Base-by-base conservation (phyloP, 164 flowering plant species). In the Protea cynaroides region DNA sequence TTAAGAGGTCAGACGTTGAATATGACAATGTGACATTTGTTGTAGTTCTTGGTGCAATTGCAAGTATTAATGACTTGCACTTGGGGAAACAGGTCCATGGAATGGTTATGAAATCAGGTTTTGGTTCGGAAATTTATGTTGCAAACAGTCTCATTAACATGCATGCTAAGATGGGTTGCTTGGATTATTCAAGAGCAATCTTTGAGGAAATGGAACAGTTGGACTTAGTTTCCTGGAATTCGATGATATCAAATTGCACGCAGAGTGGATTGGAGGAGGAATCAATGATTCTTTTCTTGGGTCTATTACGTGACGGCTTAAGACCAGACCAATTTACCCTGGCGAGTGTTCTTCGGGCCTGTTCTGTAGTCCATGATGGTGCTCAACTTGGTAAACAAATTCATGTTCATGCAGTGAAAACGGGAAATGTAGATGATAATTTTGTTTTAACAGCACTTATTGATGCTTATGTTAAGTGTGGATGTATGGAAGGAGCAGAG, bases 211-310 rank as follows among this genome's bases (percentile, higher is more conserved):
- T 79, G 83, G 59, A 69, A 58, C 79, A 81, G 24, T 19, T 64
- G 66, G 85, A 83, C 74, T 63, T 85, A 53, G 63, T 85, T 58
- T 83, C 89, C 4, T 85, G 89, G 89, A 83, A 83, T 71, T 73
- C 84, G 1, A 77, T 85, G 76, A 81, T 85, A 62, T 71, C 85
- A 21, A 64, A 76, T 63, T 81, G 62, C 64, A 75, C 69, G 14
- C 81, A 77, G 46, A 62, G 56, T 74, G 75, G 78, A 66, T 51
- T 66, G 24, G 81, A 25, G 58, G 64, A 62, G 55, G 79, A 79
- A 53, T 63, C 84, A 1, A 60, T 80, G 40, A 55, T 1, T 24
- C 57, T 81, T 13, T 81, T 78, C 54, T 40, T 59, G 61, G 64
- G 61, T 49, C 63, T 85, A 47, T 63, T 82, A 54, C 50, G 62